Percentiles rank a stretch among this genome's conserved stretches.
These are phyloP conservation scores for Globisporangium lucens DNA, from an alignment of 352 stramenopile genomes.

Conservation along the genomic window DNA sequence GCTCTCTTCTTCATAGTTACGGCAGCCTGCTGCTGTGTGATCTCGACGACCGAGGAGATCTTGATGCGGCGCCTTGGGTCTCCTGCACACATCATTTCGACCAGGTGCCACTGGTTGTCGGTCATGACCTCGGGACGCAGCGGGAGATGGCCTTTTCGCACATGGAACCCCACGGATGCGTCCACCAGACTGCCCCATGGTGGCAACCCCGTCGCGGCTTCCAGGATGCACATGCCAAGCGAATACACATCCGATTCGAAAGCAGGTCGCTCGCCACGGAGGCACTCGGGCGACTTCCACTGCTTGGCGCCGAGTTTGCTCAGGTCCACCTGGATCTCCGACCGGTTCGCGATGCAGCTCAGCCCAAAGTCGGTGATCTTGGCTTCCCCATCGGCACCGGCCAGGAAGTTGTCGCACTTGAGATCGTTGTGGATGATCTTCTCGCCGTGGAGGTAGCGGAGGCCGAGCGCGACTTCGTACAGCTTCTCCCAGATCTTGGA, in stretches of 20 bases:
- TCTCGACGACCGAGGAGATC: too few relatives aligned
- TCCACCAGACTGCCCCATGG: not conserved
- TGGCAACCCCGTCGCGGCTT: constrained; percentile 8
- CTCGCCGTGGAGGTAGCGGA: constrained; percentile 22
- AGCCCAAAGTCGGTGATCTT: constrained; percentile 26
- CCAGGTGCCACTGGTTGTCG: not conserved
- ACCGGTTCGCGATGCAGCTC: not conserved
- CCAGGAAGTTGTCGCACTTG: constrained; percentile 22
- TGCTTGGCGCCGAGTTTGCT: not conserved
- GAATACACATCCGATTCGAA: constrained; percentile 13
- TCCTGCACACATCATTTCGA: not conserved
- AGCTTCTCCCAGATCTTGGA: constrained; percentile 19
- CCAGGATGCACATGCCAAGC: constrained; percentile 18
- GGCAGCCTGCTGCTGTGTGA: too few relatives aligned
- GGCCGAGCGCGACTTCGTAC: constrained; percentile 17
- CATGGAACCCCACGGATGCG: not conserved
- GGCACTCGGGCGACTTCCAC: constrained; percentile 6
- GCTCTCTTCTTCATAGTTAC: too few relatives aligned
- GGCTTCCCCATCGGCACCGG: constrained; percentile 18
- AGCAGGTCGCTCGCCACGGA: not conserved
- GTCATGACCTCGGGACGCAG: not conserved
- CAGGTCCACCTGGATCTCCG: not conserved
- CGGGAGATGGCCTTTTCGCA: not conserved
- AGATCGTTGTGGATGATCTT: constrained; percentile 24
- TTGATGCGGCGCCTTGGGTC: too few relatives aligned